phyloP scores from a whole-genome alignment of 1,139 yeast species.

The Zygosaccharomyces pseudobailii region DNA sequence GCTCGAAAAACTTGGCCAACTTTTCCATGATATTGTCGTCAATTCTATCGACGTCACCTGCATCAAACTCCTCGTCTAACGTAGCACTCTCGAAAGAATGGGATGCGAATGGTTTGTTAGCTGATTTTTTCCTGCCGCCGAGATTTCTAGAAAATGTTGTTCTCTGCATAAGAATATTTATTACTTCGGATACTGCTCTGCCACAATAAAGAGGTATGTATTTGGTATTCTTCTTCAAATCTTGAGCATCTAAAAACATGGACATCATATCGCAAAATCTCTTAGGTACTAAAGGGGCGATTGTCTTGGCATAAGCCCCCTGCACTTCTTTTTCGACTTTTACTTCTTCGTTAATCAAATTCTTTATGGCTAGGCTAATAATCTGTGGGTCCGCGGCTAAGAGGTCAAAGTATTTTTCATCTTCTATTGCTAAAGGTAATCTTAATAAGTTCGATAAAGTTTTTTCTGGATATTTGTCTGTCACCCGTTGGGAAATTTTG shows the following conservation, averaged over 20 bases:
- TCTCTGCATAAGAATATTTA: slow-evolving; percentile 8
- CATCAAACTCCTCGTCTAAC: slow-evolving; percentile 7
- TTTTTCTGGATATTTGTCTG: slow-evolving; percentile 16
- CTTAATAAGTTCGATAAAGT: slow-evolving; percentile 13
- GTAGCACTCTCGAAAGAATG: slow-evolving; percentile 7
- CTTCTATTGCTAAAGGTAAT: slow-evolving; percentile 16
- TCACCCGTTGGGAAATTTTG: slow-evolving; percentile 12
- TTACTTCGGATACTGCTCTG: slow-evolving; percentile 9
- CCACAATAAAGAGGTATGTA: slow-evolving; percentile 14
- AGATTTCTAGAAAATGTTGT: too few species aligned
- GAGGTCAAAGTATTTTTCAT: slow-evolving; percentile 5
- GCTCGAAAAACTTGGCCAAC: slow-evolving; percentile 15
- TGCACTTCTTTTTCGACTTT: not conserved
- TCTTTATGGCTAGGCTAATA: slow-evolving; percentile 20
- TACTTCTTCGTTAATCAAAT: slow-evolving; percentile 3
- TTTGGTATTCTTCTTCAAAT: slow-evolving; percentile 4
- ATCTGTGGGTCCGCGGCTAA: slow-evolving; percentile 18
- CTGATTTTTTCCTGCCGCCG: too few species aligned
- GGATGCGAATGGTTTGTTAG: slow-evolving; percentile 2
- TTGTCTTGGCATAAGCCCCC: not conserved
- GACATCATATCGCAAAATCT: slow-evolving; percentile 17
- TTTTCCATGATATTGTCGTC: slow-evolving; percentile 22
- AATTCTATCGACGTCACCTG: slow-evolving; percentile 18
- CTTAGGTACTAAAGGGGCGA: slow-evolving; percentile 12
- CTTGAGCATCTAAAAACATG: slow-evolving; percentile 10